Conservation (phyloP, 1,284 basidiomycete species). For the Heterobasidion irregulare region DNA sequence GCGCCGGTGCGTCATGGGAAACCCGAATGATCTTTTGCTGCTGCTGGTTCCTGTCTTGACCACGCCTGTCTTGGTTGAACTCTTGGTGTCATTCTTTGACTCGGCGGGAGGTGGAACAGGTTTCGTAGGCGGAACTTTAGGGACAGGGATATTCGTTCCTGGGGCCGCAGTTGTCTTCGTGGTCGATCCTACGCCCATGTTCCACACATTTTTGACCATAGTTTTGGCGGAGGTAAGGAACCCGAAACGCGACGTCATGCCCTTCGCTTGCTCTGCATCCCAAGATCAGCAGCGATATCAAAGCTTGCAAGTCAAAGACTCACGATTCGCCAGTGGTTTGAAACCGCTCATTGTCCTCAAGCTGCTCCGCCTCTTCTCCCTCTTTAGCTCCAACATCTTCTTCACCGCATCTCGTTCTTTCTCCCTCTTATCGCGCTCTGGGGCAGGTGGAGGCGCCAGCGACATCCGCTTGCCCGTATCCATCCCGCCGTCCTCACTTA, state of each 20-base stretch:
- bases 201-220: slow-evolving; percentile 30
- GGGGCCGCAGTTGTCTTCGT: slow-evolving; percentile 8
- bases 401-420: slow-evolving; percentile 53
- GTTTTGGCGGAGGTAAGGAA: slow-evolving; percentile 31
- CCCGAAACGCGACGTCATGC: slow-evolving; percentile 24
- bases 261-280: slow-evolving; percentile 17
- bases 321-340: slow-evolving; percentile 23
- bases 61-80: too few species aligned
- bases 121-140: background rate
- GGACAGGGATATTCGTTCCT: background rate
- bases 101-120: background rate
- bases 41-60: background rate
- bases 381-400: slow-evolving; percentile 52
- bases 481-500: slow-evolving; percentile 18
- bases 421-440: slow-evolving; percentile 15
- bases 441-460: slow-evolving; percentile 14
- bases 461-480: slow-evolving; percentile 25
- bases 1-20: background rate
- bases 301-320: slow-evolving; percentile 6
- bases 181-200: slow-evolving; percentile 20
- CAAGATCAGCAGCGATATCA: background rate
- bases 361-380: slow-evolving; percentile 59
- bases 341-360: slow-evolving; percentile 47
- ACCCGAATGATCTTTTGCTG: background rate
- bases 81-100: too few species aligned